These are phyloP conservation scores for Pueraria montana DNA, from an alignment of 306 rosid genomes.

Conservation along the genomic window DNA sequence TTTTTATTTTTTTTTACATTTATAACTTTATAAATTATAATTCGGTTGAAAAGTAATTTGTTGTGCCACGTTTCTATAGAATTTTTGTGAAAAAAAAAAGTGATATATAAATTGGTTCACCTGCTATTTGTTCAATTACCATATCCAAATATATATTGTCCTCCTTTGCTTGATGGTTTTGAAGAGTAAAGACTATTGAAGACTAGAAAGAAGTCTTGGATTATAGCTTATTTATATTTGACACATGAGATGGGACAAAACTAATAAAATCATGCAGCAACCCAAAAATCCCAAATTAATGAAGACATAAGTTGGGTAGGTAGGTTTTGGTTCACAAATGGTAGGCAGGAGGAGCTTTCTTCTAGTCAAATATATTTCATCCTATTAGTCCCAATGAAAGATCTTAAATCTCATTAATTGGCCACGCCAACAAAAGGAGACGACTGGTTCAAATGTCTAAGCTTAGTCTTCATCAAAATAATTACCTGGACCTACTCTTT, in stretches of 20 bases:
- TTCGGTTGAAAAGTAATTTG: neutral
- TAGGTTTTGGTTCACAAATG: conserved; percentile 11
- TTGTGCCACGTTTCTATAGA: neutral
- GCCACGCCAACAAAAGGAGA: neutral
- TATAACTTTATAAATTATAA: too few relatives aligned
- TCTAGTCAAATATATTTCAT: neutral
- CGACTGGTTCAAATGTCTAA: neutral
- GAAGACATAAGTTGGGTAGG: neutral
- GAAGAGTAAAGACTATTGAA: neutral
- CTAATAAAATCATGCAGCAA: too few relatives aligned
- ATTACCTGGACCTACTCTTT: too few relatives aligned
- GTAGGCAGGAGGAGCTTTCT: conserved; percentile 22
- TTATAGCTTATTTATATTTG: neutral
- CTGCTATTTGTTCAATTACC: neutral
- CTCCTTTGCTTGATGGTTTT: neutral
- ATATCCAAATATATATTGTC: neutral
- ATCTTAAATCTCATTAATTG: neutral
- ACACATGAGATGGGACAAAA: too few relatives aligned
- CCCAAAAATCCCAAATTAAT: too few relatives aligned
- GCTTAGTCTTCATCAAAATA: neutral
- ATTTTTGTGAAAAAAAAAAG: neutral
- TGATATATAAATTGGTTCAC: neutral
- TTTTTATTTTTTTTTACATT: neutral
- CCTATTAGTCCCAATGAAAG: neutral
- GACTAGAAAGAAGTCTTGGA: too few relatives aligned